Evolutionary conservation across 1,284 basidiomycete genomes (phyloP).

Genomic region (Schizopora paradoxa): DNA sequence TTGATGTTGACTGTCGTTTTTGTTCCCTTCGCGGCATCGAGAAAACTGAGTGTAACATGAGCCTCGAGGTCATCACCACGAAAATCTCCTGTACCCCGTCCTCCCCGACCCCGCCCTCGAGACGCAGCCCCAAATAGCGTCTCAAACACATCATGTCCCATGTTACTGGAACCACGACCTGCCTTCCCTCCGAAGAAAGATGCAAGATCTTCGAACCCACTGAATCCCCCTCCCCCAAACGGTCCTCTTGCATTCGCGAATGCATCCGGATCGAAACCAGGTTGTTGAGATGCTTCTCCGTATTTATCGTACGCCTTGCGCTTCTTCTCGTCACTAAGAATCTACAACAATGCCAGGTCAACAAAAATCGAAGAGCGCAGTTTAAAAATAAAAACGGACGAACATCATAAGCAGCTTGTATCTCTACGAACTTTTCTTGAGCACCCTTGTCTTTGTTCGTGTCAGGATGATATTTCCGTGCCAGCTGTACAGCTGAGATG

Average conservation of each 20-base stretch:
- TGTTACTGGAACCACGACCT: conserved; percentile 44
- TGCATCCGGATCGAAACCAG: conserved; percentile 88
- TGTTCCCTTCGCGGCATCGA: conserved; percentile 93
- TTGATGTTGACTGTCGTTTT: conserved; percentile 72
- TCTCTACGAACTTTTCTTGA: conserved; percentile 93
- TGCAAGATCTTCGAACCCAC: conserved; percentile 55
- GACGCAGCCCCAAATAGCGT: conserved; percentile 76
- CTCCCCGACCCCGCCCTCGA: conserved; percentile 42
- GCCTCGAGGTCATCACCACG: conserved; percentile 87
- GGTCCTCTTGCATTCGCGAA: conserved; percentile 45
- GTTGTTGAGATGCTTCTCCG: conserved; percentile 90
- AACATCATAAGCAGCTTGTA: conserved; percentile 96
- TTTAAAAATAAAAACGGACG: conserved; percentile 28
- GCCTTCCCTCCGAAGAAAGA: conserved; percentile 72
- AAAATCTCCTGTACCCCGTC: conserved; percentile 45
- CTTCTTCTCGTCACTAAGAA: conserved; percentile 91
- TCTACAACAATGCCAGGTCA: conserved; percentile 41
- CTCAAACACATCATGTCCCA: conserved; percentile 78
- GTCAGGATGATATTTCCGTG: conserved; percentile 97
- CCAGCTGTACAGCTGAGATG: conserved; percentile 55
- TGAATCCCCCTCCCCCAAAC: conserved; percentile 58
- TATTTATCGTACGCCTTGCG: conserved; percentile 91
- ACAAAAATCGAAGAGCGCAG: conserved; percentile 16
- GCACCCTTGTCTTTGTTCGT: conserved; percentile 91
- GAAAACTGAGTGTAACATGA: conserved; percentile 74